Conservation (phyloP, 83 land plant genomes). For the Diphasiastrum complanatum region DNA sequence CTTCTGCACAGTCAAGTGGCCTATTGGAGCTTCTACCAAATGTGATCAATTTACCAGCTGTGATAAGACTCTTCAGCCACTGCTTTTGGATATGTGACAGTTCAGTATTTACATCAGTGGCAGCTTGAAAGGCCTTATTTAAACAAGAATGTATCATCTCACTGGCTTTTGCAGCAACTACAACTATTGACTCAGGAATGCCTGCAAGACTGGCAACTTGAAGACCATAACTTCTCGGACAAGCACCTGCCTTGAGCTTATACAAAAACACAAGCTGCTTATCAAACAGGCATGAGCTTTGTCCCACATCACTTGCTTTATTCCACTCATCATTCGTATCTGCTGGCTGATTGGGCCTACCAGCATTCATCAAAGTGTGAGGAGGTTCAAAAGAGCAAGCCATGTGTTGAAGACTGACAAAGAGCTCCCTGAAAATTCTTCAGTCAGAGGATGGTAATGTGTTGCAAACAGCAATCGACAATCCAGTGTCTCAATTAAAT, state of each 20-base stretch:
- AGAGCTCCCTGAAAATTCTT: conserved; percentile 80
- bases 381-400: conserved; percentile 46
- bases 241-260: conserved; percentile 59
- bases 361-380: not conserved
- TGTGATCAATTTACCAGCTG: not conserved
- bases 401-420: conserved; percentile 74
- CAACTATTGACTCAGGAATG: conserved; percentile 50
- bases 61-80: conserved; percentile 41
- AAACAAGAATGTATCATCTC: conserved; percentile 35
- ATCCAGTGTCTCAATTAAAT: conserved; percentile 66
- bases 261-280: conserved; percentile 64
- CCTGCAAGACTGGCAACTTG: conserved; percentile 85
- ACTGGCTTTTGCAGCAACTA: conserved; percentile 59
- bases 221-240: conserved; percentile 82
- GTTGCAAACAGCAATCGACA: conserved; percentile 91
- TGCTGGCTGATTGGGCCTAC: not conserved
- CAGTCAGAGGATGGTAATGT: conserved; percentile 83
- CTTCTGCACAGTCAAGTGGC: conserved; percentile 31
- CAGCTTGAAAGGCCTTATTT: conserved; percentile 34
- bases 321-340: no score
- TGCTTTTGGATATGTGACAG: conserved; percentile 37
- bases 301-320: no score
- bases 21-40: not conserved
- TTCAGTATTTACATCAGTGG: conserved; percentile 34
- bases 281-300: no score